Evolutionary conservation across 306 rosid species (phyloP), one percentile per base, ranked within the genome.

Genomic region (Corylus avellana): DNA sequence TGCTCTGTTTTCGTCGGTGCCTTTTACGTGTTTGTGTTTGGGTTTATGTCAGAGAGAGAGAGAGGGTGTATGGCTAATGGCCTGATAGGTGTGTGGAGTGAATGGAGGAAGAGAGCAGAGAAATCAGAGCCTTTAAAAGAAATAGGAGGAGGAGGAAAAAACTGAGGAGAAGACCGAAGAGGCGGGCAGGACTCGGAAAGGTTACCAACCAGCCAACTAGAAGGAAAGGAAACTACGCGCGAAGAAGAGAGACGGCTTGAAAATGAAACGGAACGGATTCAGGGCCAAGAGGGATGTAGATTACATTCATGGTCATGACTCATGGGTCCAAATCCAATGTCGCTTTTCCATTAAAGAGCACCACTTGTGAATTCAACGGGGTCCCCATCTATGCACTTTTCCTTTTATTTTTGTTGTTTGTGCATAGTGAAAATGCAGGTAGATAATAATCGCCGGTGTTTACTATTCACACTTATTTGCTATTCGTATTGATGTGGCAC

Each of bases 51-150:
- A 10, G 75, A 73, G 53, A 71, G 14, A 39, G 56, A 61, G 56
- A 22, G 47, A 37, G 69, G 67, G 12, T 73, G 72, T 0, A 47
- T 39, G 4, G 35, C 35, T 32, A 32, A 32, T 32, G 20, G 73
- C 8, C 1, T 12, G 5, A 57, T 7, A 20, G 63, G 8, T 57
- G 18, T 2, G 63, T 0, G 63, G 7, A n/a, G 12, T 0, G 25
- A 27, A 74, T 22, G 50, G 46, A 61, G 71, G 49, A 58, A 53
- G 18, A 54, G 76, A 67, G 66, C 53, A 62, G 84, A 73, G 69
- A 8, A 57, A 59, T 71, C 69, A 70, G 71, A 63, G 61, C 66
- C 73, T 18, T 70, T 54, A 70, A 63, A 71, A 74, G 54, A 44
- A 44, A 62, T 27, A 22, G 8, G 56, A 16, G 48, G 48, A 16